Evolutionary conservation across 2,329 filamentous ascomycete species (phyloP).

Genomic region (Colletotrichum phormii): DNA sequence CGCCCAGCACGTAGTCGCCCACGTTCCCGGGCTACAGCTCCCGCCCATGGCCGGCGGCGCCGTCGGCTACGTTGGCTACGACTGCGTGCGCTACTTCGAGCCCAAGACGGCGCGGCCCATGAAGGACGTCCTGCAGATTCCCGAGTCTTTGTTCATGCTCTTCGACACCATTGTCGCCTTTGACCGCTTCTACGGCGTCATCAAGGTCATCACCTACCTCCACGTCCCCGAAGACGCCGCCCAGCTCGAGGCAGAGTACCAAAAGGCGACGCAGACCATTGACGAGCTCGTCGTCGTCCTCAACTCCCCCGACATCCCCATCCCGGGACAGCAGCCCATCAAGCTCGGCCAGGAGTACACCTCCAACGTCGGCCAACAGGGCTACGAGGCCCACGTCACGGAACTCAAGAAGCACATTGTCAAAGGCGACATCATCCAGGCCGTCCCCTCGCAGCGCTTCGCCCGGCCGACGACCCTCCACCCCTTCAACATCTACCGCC

Average conservation of each 20-base stretch:
- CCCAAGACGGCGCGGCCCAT: slow-evolving; percentile 92
- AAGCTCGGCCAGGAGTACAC: slow-evolving; percentile 80
- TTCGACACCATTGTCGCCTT: slow-evolving; percentile 95
- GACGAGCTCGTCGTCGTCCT: slow-evolving; percentile 77
- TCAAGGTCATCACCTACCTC: slow-evolving; percentile 94
- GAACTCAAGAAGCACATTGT: slow-evolving; percentile 90
- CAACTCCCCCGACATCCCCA: slow-evolving; percentile 77
- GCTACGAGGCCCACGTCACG: slow-evolving; percentile 92
- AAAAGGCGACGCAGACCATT: slow-evolving; percentile 73
- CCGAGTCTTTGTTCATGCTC: slow-evolving; percentile 96
- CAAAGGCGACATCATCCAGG: slow-evolving; percentile 95
- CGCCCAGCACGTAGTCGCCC: slow-evolving; percentile 80
- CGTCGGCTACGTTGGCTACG: slow-evolving; percentile 96
- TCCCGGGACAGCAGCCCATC: slow-evolving; percentile 82
- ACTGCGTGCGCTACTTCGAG: slow-evolving; percentile 98
- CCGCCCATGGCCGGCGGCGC: slow-evolving; percentile 92
- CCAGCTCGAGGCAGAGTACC: slow-evolving; percentile 76
- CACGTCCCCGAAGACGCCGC: slow-evolving; percentile 69
- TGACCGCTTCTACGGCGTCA: slow-evolving; percentile 92
- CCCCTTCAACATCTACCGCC: slow-evolving; percentile 97
- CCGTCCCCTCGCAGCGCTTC: slow-evolving; percentile 94
- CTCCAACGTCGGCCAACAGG: slow-evolving; percentile 89
- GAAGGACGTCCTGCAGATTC: slow-evolving; percentile 88
- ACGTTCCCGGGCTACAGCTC: slow-evolving; percentile 83
- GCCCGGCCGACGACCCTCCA: slow-evolving; percentile 90